These are phyloP conservation scores for Starmera pachycereana DNA, from an alignment of 805 yeast genomes.

Conservation along the genomic window DNA sequence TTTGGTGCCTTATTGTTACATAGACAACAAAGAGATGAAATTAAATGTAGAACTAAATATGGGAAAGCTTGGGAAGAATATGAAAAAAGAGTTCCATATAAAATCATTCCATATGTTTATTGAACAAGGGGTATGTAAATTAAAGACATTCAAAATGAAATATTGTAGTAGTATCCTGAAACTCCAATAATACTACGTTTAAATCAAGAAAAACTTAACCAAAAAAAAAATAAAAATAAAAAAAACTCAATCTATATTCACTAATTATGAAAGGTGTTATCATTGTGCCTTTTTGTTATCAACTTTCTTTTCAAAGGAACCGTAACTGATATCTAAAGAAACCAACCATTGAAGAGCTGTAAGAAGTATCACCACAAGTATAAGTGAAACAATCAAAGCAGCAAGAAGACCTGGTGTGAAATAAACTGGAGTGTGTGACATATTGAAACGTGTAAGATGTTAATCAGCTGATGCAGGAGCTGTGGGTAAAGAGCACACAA, in stretches of 20 bases:
- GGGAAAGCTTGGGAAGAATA: conserved; percentile 82
- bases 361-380: conserved; percentile 46
- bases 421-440: conserved; percentile 33
- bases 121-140: conserved; percentile 20
- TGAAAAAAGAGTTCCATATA: conserved; percentile 72
- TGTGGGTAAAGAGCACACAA: neutral
- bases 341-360: conserved; percentile 65
- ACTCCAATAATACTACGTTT: neutral
- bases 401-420: conserved; percentile 78
- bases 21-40: conserved; percentile 86
- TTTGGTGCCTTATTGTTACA: conserved; percentile 78
- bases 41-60: conserved; percentile 79
- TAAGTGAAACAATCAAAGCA: conserved; percentile 54
- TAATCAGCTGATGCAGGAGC: too few relatives aligned
- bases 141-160: too few relatives aligned
- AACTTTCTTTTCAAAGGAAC: conserved; percentile 64
- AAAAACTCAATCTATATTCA: neutral
- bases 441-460: neutral
- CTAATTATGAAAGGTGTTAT: neutral
- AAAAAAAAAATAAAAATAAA: neutral
- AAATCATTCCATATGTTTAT: conserved; percentile 82
- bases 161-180: neutral
- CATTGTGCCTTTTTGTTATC: conserved; percentile 30
- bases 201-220: neutral
- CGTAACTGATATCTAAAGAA: conserved; percentile 66